Evolutionary conservation across 805 yeast genomes (phyloP), one percentile per base, ranked within the genome.

Genomic region (Cyberlindnera lachancei): DNA sequence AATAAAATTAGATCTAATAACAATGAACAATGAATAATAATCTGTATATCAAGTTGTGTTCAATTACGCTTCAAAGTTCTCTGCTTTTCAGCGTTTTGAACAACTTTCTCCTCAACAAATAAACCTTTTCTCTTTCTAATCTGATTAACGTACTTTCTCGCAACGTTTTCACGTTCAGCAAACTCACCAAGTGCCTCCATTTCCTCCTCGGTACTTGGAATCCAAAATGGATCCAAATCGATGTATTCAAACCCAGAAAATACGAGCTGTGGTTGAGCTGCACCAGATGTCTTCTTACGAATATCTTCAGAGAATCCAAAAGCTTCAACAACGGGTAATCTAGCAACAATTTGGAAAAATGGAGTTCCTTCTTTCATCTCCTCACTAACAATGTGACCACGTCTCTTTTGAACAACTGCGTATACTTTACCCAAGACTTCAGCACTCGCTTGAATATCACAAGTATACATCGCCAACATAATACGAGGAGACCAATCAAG

Each of bases 351-450:
- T 18, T 83, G 83, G 66, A 92, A 92, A 48, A 90, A 87, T 15
- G 97, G 96, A 0, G 98, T 92, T 8, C 99, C 99, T 54, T 92
- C 98, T 51, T 92, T 88, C 85, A 92, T 77, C 53, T 92, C 98
- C 57, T 92, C 99, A 4, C 87, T 73, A 3, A 80, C 70, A 35
- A 92, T 83, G 31, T 72, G 62, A 18, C 99, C 99, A 24, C 83
- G 79, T 48, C 96, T 70, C 48, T 75, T 75, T 42, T 94, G 95
- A 16, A 92, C 85, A 14, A 90, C 97, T 0, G 87, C 92, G 52
- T 92, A 92, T 0, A 92, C 97, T 53, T 84, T 86, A 26, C 99
- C 98, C 32, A 92, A 64, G 0, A 86, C 96, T 42, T 92, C 98
- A 0, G 95, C 75, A 3, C 94, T 73, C 0, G 97, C 92, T 58